Evolutionary conservation across 2,329 filamentous ascomycete genomes (phyloP).

Genomic region (Catunica adiposa): DNA sequence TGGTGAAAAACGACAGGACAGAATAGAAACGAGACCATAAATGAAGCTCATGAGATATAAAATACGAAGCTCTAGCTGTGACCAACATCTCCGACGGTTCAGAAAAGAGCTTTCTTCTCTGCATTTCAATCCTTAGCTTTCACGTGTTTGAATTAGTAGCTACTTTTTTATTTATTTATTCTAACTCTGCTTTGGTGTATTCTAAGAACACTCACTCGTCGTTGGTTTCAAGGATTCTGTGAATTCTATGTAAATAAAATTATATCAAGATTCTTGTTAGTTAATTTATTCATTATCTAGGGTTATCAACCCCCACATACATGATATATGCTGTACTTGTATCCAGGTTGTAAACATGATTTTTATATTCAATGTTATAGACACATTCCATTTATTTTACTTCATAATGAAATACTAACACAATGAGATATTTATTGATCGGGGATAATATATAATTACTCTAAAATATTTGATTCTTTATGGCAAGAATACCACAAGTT

Average conservation of each 20-base stretch:
- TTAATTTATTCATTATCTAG: neutral
- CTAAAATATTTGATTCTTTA: too few relatives aligned
- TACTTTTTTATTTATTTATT: neutral
- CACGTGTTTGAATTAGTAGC: neutral
- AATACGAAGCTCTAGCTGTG: neutral
- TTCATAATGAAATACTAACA: neutral
- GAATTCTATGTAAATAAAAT: neutral
- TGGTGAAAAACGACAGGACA: neutral
- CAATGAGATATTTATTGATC: too few relatives aligned
- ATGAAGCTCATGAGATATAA: neutral
- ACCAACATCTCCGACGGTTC: neutral
- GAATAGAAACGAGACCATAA: neutral
- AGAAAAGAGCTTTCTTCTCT: neutral
- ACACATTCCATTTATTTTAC: neutral
- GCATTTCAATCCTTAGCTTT: neutral
- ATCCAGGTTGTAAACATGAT: neutral
- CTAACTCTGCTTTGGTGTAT: neutral
- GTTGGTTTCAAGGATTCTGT: neutral
- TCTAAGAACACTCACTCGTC: neutral
- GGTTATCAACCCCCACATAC: neutral
- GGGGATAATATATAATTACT: too few relatives aligned
- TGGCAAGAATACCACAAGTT: too few relatives aligned
- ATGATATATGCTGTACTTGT: neutral
- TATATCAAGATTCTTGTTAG: too few relatives aligned
- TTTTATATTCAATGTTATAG: too few relatives aligned